phyloP scores from a whole-genome alignment of 139 green algal species.

The Nannochloris sp. region DNA sequence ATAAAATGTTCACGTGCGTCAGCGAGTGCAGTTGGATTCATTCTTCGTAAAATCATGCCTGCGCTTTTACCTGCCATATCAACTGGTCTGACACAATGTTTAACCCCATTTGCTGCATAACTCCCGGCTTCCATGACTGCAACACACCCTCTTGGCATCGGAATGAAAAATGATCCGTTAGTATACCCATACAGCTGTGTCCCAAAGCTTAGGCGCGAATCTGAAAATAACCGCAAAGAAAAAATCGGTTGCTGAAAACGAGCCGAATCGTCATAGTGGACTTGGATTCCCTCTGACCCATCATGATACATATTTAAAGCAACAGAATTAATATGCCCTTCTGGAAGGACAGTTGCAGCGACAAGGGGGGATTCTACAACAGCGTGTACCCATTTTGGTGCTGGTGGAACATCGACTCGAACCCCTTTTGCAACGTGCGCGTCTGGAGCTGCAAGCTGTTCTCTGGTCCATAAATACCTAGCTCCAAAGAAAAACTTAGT shows the following conservation, averaged over 20 bases:
- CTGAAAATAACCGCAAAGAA: conserved; percentile 58
- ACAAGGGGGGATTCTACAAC: conserved; percentile 48
- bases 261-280: conserved; percentile 57
- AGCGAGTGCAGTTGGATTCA: conserved; percentile 23
- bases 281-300: conserved; percentile 64
- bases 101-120: conserved; percentile 59
- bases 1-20: conserved; percentile 30
- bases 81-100: conserved; percentile 62
- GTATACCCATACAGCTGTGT: conserved; percentile 50
- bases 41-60: conserved; percentile 51
- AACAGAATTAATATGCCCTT: conserved; percentile 41
- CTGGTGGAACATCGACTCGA: conserved; percentile 48
- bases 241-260: conserved; percentile 58
- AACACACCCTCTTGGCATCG: conserved; percentile 61
- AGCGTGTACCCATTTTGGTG: conserved; percentile 39
- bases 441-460: conserved; percentile 38
- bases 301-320: conserved; percentile 75
- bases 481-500: conserved; percentile 74
- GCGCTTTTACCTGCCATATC: conserved; percentile 67
- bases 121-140: conserved; percentile 52
- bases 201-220: conserved; percentile 62
- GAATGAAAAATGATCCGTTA: conserved; percentile 65
- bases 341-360: conserved; percentile 20
- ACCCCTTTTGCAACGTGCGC: conserved; percentile 44
- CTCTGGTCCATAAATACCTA: conserved; percentile 60